A percentile compares a stretch with the other conserved stretches of the same genome.
These are phyloP conservation scores for Aspergillus indologenus DNA, from an alignment of 495 filamentous ascomycete genomes.

Conservation along the genomic window DNA sequence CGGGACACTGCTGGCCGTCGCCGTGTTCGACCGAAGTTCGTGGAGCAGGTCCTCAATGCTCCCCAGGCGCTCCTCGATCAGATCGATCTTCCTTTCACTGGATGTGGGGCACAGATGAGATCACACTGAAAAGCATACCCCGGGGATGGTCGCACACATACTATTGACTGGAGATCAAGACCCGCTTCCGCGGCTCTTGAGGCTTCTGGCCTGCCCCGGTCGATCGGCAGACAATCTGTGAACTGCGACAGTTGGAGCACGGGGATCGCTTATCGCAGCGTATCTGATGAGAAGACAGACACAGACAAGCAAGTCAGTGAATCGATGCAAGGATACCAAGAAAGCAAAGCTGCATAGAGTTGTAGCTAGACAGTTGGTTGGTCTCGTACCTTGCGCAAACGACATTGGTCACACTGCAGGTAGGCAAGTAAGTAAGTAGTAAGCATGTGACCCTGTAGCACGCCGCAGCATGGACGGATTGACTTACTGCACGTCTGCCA, in stretches of 20 bases:
- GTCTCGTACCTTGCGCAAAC: slow-evolving; percentile 46
- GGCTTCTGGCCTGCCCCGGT: slow-evolving; percentile 59
- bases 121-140: no score
- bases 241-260: slow-evolving; percentile 48
- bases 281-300: slow-evolving; percentile 25
- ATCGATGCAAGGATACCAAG: not conserved
- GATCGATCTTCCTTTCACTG: slow-evolving; percentile 68
- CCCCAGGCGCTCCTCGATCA: slow-evolving; percentile 59
- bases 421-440: slow-evolving; percentile 6
- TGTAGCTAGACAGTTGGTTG: not conserved
- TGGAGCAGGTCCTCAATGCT: slow-evolving; percentile 54
- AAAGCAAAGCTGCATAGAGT: not conserved
- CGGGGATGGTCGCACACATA: slow-evolving; percentile 29
- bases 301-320: no score
- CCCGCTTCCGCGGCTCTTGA: slow-evolving; percentile 56
- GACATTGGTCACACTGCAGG: slow-evolving; percentile 49
- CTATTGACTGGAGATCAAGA: slow-evolving; percentile 70
- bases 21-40: slow-evolving; percentile 25
- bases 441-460: not conserved
- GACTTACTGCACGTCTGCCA: slow-evolving; percentile 34
- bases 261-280: slow-evolving; percentile 45
- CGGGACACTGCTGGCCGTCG: slow-evolving; percentile 5
- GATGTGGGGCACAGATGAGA: slow-evolving; percentile 2
- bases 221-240: slow-evolving; percentile 49
- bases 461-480: slow-evolving; percentile 3